A percentile compares a stretch with the other conserved stretches of the same genome.
phyloP scores from a whole-genome alignment of 805 yeast genomes.

The Yamadazyma philogaea region DNA sequence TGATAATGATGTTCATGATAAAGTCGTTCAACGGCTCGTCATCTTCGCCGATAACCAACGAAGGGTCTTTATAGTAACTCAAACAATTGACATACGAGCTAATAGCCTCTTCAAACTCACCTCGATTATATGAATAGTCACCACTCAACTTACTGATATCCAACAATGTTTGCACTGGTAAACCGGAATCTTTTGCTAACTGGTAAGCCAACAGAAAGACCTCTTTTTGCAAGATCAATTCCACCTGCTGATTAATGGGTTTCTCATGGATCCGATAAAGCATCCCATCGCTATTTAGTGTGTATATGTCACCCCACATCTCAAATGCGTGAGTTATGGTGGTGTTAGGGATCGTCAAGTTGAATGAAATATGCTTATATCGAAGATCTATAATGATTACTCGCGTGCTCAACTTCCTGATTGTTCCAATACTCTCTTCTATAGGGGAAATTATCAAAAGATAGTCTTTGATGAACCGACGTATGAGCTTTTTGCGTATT shows the following conservation, averaged over 20 bases:
- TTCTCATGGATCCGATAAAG: constrained; percentile 68
- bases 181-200: constrained; percentile 47
- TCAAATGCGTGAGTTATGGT: constrained; percentile 57
- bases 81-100: constrained; percentile 61
- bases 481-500: constrained; percentile 51
- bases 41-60: constrained; percentile 12
- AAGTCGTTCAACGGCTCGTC: constrained; percentile 34
- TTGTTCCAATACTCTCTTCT: constrained; percentile 19
- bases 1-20: constrained; percentile 72
- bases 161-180: constrained; percentile 28
- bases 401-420: constrained; percentile 43
- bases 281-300: constrained; percentile 73
- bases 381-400: constrained; percentile 65
- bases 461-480: constrained; percentile 48
- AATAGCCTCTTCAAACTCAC: constrained; percentile 66
- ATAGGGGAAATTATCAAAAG: constrained; percentile 56
- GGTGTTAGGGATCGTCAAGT: constrained; percentile 59
- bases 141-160: constrained; percentile 52
- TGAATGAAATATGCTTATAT: constrained; percentile 69
- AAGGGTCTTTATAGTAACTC: constrained; percentile 17
- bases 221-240: constrained; percentile 64
- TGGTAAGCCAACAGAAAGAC: constrained; percentile 69
- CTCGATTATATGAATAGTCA: constrained; percentile 64
- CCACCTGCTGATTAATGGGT: constrained; percentile 62
- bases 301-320: constrained; percentile 54